Percentiles rank a stretch among this genome's conserved stretches.
Evolutionary conservation across 2,329 filamentous ascomycete species (phyloP).

Genomic region (Graphiopsis chlorocephala): DNA sequence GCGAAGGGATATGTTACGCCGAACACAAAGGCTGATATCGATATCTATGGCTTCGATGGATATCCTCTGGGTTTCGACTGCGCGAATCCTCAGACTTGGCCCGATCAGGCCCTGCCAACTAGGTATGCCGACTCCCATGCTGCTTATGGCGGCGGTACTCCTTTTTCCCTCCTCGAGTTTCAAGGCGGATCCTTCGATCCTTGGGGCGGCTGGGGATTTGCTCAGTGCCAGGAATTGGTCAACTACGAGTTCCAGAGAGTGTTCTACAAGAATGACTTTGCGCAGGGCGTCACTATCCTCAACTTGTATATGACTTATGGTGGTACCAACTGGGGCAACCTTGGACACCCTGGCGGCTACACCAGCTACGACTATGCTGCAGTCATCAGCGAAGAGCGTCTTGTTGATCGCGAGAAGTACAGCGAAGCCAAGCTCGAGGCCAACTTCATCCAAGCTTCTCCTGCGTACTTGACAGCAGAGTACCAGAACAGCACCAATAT

Average conservation of each 20-base stretch:
- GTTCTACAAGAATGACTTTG: constrained; percentile 48
- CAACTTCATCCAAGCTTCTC: constrained; percentile 71
- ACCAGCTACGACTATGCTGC: constrained; percentile 61
- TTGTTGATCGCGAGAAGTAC: constrained; percentile 71
- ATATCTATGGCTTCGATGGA: constrained; percentile 64
- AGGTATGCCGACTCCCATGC: constrained; percentile 55
- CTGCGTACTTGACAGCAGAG: constrained; percentile 62
- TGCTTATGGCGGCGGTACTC: constrained; percentile 62
- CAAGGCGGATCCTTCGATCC: constrained; percentile 60
- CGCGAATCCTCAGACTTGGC: constrained; percentile 62
- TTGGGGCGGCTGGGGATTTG: constrained; percentile 69
- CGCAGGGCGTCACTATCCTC: constrained; percentile 8
- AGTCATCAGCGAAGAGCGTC: constrained; percentile 66
- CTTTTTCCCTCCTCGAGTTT: constrained; percentile 61
- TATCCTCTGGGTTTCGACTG: constrained; percentile 62
- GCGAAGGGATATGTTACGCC: constrained; percentile 61
- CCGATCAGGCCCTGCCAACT: constrained; percentile 54
- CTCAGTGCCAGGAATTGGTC: constrained; percentile 62
- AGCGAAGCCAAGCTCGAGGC: constrained; percentile 73
- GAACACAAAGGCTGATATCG: constrained; percentile 53
- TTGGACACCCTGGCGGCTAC: constrained; percentile 63
- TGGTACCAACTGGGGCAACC: constrained; percentile 72
- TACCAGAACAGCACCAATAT: constrained; percentile 49
- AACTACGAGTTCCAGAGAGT: constrained; percentile 74
- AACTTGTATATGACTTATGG: constrained; percentile 72